Conservation (phyloP, 2,329 filamentous ascomycete species). For the Colletotrichum incanum region DNA sequence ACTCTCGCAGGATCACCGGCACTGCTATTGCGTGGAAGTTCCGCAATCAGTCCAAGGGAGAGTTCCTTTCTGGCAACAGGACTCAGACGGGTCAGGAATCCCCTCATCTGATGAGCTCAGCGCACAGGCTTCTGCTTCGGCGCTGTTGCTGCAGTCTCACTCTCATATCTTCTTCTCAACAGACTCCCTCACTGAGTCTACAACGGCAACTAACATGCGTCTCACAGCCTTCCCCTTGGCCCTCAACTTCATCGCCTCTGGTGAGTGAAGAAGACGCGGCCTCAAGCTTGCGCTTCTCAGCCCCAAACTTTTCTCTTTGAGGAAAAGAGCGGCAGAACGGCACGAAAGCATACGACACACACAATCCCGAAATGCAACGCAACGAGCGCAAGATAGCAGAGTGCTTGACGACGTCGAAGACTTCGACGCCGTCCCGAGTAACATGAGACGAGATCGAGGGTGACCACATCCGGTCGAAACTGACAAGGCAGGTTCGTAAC, state of each 20-base stretch:
- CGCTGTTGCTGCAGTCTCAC: not conserved
- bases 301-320: slow-evolving; percentile 9
- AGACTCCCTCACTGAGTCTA: not conserved
- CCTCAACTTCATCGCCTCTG: slow-evolving; percentile 91
- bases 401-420: slow-evolving; percentile 11
- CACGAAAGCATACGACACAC: slow-evolving; percentile 1
- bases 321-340: slow-evolving; percentile 41
- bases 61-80: slow-evolving; percentile 83
- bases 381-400: not conserved
- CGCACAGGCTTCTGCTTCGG: not conserved
- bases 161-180: not conserved
- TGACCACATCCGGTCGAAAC: slow-evolving; percentile 35
- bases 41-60: slow-evolving; percentile 75
- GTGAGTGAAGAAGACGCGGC: slow-evolving; percentile 76
- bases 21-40: slow-evolving; percentile 71
- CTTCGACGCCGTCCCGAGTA: not conserved
- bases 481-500: slow-evolving; percentile 56
- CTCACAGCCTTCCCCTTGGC: slow-evolving; percentile 81
- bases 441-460: slow-evolving; percentile 42
- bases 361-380: slow-evolving; percentile 52
- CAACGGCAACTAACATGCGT: slow-evolving; percentile 48
- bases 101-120: not conserved
- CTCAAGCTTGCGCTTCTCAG: slow-evolving; percentile 31
- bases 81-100: slow-evolving; percentile 83
- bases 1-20: slow-evolving; percentile 71